Conservation (phyloP, 2,329 filamentous ascomycete genomes). For the Colletotrichum viniferum region DNA sequence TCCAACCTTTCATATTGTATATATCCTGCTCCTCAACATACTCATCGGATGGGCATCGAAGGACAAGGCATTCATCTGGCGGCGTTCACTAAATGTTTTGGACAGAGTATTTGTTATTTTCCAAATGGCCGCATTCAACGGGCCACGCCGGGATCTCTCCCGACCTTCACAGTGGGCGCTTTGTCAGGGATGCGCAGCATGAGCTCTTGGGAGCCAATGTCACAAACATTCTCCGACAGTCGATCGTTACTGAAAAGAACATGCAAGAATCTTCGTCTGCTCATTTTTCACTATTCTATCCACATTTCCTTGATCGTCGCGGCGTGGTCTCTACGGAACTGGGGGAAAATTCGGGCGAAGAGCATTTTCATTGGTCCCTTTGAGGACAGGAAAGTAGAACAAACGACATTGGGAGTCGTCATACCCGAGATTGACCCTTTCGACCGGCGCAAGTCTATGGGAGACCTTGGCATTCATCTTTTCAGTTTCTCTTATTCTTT, state of each 20-base stretch:
- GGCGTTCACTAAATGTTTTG: constrained; percentile 2
- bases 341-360: background rate
- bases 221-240: background rate
- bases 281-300: background rate
- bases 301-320: background rate
- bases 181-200: background rate
- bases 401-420: background rate
- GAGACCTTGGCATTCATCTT: background rate
- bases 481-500: background rate
- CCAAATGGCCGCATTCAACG: background rate
- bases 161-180: background rate
- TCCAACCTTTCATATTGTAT: constrained; percentile 10
- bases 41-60: constrained; percentile 11
- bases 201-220: background rate
- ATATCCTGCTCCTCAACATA: constrained; percentile 14
- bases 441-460: background rate
- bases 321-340: background rate
- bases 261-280: background rate
- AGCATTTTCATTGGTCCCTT: constrained; percentile 7
- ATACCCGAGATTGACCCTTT: background rate
- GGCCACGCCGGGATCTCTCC: background rate
- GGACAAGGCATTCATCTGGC: constrained; percentile 19
- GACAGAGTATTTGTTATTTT: background rate
- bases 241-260: background rate
- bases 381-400: constrained; percentile 9